Percentiles rank a stretch among this genome's conserved stretches.
Evolutionary conservation across 257 asterid species (phyloP).

Genomic region (Solanum ossicruentum): DNA sequence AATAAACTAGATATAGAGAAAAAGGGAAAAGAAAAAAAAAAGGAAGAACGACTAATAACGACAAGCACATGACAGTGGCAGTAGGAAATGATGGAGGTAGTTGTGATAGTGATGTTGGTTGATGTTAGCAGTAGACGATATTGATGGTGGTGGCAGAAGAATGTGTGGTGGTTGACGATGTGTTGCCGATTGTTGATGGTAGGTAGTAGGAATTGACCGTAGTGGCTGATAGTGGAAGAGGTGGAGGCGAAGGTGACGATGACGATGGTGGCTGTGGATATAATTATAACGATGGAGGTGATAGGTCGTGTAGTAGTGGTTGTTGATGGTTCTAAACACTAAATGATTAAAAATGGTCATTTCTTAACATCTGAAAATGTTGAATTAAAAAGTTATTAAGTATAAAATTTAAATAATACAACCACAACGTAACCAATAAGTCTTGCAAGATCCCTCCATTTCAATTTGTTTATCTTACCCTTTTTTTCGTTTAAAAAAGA

Average conservation of each 20-base stretch:
- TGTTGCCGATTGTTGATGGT: background rate
- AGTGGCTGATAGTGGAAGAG: background rate
- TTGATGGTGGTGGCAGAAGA: background rate
- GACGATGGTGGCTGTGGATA: background rate
- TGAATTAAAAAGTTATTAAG: background rate
- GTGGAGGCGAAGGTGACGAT: background rate
- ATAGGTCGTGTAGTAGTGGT: background rate
- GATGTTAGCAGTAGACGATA: background rate
- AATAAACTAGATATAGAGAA: too few species aligned
- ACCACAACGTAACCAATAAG: background rate
- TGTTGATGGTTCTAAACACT: background rate
- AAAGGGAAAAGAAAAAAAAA: too few species aligned
- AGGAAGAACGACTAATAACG: too few species aligned
- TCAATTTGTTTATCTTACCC: background rate
- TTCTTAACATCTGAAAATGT: background rate
- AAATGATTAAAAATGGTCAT: background rate
- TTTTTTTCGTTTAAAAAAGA: background rate
- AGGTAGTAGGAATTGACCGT: background rate
- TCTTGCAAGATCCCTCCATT: background rate
- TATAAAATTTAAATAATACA: background rate
- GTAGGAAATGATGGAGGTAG: too few species aligned
- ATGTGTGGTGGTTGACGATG: background rate
- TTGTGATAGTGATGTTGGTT: background rate
- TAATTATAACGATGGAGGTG: background rate
- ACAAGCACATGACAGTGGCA: too few species aligned